Evolutionary conservation across 352 stramenopile genomes (phyloP).

Genomic region (Thalassiosira sp.): DNA sequence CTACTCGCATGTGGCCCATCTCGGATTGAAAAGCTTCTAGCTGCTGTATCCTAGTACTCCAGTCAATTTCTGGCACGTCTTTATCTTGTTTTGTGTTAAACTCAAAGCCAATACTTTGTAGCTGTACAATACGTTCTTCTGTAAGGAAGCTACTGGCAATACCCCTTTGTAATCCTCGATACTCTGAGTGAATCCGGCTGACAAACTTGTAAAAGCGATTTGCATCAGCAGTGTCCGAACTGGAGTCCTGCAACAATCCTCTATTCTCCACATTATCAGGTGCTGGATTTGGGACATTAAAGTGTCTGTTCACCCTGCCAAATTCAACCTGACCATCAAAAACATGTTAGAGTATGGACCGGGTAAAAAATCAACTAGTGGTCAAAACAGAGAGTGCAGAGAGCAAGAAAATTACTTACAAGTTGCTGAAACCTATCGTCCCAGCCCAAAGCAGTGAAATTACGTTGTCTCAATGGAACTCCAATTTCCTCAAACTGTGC

Average conservation of each 20-base stretch:
- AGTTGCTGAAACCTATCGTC: slow-evolving; percentile 24
- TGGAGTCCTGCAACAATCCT: slow-evolving; percentile 1
- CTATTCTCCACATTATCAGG: neutral
- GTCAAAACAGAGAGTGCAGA: neutral
- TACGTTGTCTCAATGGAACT: slow-evolving; percentile 8
- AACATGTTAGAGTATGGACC: neutral
- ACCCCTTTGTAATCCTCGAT: slow-evolving; percentile 2
- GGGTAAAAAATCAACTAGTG: neutral
- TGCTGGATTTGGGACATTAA: slow-evolving; percentile 21
- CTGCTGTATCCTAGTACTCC: slow-evolving; percentile 23
- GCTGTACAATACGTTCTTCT: slow-evolving; percentile 23
- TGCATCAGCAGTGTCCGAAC: slow-evolving; percentile 12
- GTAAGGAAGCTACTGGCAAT: slow-evolving; percentile 14
- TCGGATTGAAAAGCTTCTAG: slow-evolving; percentile 23
- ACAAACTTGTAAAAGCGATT: slow-evolving; percentile 22
- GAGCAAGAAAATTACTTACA: slow-evolving; percentile 4
- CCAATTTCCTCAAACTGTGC: slow-evolving; percentile 26
- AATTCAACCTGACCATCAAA: slow-evolving; percentile 26
- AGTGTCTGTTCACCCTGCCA: slow-evolving; percentile 24
- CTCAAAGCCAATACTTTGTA: slow-evolving; percentile 17
- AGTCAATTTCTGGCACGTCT: slow-evolving; percentile 16
- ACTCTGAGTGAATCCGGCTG: slow-evolving; percentile 10
- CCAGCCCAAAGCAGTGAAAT: slow-evolving; percentile 11
- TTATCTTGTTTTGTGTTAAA: slow-evolving; percentile 23
- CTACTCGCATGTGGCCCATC: slow-evolving; percentile 30